These are phyloP conservation scores for Aegilops umbellulata DNA, from an alignment of 176 grass and related monocot genomes.

Conservation along the genomic window DNA sequence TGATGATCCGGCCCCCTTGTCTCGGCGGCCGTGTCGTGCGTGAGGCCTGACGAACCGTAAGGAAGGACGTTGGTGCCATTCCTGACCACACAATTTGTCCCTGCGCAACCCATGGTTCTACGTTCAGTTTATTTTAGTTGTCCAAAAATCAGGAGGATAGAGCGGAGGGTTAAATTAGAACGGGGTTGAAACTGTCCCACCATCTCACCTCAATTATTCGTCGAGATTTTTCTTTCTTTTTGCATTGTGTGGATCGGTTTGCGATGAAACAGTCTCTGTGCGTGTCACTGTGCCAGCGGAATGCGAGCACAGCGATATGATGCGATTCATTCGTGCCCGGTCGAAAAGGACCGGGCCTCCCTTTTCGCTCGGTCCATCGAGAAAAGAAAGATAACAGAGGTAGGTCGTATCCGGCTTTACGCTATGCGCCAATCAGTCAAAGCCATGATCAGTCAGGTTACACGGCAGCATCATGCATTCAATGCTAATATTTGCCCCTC, in stretches of 20 bases:
- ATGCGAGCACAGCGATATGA: not conserved
- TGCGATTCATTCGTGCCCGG: not conserved
- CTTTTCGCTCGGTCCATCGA: not conserved
- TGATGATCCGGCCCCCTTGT: not conserved
- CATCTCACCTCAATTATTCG: not conserved
- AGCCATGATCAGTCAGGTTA: constrained; percentile 18
- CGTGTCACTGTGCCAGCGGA: not conserved
- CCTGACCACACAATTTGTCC: not conserved
- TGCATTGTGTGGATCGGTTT: not conserved
- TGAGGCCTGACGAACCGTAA: not conserved
- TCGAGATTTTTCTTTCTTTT: not conserved
- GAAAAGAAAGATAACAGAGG: not conserved
- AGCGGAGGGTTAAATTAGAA: not conserved
- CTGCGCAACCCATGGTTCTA: too few relatives aligned
- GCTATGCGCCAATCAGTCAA: constrained; percentile 11
- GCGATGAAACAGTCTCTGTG: not conserved
- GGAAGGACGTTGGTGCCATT: not conserved
- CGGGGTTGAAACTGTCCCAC: not conserved
- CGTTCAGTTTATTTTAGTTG: too few relatives aligned
- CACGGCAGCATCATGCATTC: not conserved
- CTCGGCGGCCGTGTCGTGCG: not conserved
- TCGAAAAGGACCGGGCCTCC: constrained; percentile 9
- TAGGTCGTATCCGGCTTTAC: constrained; percentile 1
- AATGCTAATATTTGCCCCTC: not conserved
- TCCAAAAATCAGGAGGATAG: not conserved